Conservation (phyloP, 1,284 basidiomycete genomes). For the Exobasidium cylindrosporum region DNA sequence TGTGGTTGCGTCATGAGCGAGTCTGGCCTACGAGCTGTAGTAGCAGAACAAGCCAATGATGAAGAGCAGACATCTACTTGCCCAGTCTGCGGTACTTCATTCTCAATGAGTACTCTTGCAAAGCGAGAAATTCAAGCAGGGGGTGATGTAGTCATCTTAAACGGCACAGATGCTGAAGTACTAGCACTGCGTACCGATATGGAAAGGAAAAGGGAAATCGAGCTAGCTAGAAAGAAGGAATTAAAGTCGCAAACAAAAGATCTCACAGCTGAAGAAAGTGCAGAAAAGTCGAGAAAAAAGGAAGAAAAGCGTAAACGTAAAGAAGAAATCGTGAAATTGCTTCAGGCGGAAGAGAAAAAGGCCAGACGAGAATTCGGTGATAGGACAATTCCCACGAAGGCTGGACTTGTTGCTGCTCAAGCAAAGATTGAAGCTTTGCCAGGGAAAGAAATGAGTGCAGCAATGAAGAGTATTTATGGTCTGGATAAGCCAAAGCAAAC, state of each 20-base stretch:
- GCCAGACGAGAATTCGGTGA: background rate
- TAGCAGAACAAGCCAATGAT: slow-evolving; percentile 1
- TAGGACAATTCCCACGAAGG: background rate
- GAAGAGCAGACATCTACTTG: slow-evolving; percentile 19
- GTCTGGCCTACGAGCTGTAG: slow-evolving; percentile 30
- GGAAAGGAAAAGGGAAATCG: slow-evolving; percentile 10
- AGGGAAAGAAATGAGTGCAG: slow-evolving; percentile 12
- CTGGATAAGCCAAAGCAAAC: slow-evolving; percentile 7
- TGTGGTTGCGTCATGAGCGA: slow-evolving; percentile 48
- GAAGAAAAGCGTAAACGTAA: slow-evolving; percentile 9
- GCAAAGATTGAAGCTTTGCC: slow-evolving; percentile 2
- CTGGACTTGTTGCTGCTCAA: background rate
- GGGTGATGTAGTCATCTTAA: slow-evolving; percentile 33
- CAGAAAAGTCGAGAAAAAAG: slow-evolving; percentile 5
- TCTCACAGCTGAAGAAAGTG: background rate
- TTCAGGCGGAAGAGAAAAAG: background rate
- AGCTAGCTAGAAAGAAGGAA: slow-evolving; percentile 7
- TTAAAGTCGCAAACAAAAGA: background rate
- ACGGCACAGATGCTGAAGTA: slow-evolving; percentile 28
- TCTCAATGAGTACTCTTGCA: slow-evolving; percentile 24
- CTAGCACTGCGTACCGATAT: slow-evolving; percentile 29
- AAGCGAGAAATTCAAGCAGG: slow-evolving; percentile 22
- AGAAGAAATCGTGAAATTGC: slow-evolving; percentile 4
- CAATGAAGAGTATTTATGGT: slow-evolving; percentile 14
- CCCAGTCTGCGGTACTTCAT: slow-evolving; percentile 33